Base-by-base conservation (phyloP, 2,329 filamentous ascomycete genomes). In the Fusarium tuaranense region DNA sequence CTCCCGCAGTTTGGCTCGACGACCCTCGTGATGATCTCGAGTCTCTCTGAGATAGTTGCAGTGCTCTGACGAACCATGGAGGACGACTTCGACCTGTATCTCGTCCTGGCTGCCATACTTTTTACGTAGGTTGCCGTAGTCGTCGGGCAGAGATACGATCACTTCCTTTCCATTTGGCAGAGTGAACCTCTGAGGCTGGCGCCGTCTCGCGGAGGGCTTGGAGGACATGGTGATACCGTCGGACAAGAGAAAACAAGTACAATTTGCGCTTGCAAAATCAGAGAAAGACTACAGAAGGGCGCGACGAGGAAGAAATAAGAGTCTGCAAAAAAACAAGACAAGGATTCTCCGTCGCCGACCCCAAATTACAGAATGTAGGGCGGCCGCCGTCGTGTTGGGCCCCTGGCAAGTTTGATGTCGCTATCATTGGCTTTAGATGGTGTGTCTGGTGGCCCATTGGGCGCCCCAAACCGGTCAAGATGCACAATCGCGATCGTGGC, bases 111-210 rank as follows among this genome's bases (percentile, higher is more conserved):
- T 73, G 5, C 79, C 78, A 46, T 90, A 84, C 38, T 86, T 85
- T 53, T 82, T 83, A 7, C 85, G 83, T 32, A 91, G 79, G 1
- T 78, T 77, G n/a, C 85, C 83, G 5, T 86, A 84, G 72, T 92
- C 89, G 75, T 90, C 87, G 1, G 90, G 90, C 1, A 86, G 81
- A 8, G 88, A 88, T 62, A 91, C 87, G 65, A 92, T 87, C 7
- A 92, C 84, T 72, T 86, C 86, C 65, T 85, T 85, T 30, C 90
- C 90, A 78, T 88, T 83, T 0, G 90, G 89, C 57, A 88, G 85
- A 4, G 87, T 77, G 69, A 92, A 88, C 69, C 90, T 87, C 25
- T 87, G 84, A 0, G 89, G 81, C 36, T 85, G 83, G 32, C 84
- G 84, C 30, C 79, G 77, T 65, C 75, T 76, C 48, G 68, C 57